phyloP scores from a whole-genome alignment of 176 grass and related monocot genomes.

The Ensete ventricosum region DNA sequence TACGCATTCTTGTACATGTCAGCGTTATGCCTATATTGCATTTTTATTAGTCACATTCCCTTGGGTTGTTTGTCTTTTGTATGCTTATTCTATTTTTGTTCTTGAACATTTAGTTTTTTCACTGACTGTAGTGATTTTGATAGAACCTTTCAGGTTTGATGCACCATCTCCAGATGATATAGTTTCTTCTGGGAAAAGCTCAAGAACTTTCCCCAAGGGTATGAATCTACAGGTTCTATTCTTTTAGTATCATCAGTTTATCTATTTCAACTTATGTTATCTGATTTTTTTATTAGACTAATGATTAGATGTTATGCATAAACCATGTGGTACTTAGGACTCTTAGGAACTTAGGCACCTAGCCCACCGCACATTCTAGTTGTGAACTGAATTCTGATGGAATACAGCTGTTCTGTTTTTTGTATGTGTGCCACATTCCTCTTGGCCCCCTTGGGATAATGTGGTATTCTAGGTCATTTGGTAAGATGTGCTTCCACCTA shows the following conservation, averaged over 20 bases:
- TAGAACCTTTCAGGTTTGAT: conserved; percentile 93
- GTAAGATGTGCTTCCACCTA: neutral
- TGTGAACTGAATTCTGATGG: too few species aligned
- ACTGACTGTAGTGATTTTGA: conserved; percentile 16
- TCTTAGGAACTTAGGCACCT: too few species aligned
- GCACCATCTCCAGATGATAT: conserved; percentile 75
- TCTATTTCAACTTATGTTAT: neutral
- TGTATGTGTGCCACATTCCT: too few species aligned
- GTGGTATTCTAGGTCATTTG: neutral
- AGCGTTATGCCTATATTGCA: neutral
- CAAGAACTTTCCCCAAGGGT: conserved; percentile 49
- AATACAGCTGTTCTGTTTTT: too few species aligned
- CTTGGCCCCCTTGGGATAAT: neutral
- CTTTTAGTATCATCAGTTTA: neutral
- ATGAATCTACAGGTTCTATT: neutral
- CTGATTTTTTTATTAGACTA: neutral
- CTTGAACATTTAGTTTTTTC: neutral
- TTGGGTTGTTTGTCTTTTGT: conserved; percentile 3
- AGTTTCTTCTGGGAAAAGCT: conserved; percentile 57
- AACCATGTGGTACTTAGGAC: too few species aligned
- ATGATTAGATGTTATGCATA: neutral
- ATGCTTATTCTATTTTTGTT: neutral
- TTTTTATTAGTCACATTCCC: neutral
- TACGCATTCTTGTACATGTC: too few species aligned
- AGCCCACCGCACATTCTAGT: too few species aligned